These are phyloP conservation scores for Cutaneotrichosporon daszewskae DNA, from an alignment of 1,284 basidiomycete species.

Conservation along the genomic window DNA sequence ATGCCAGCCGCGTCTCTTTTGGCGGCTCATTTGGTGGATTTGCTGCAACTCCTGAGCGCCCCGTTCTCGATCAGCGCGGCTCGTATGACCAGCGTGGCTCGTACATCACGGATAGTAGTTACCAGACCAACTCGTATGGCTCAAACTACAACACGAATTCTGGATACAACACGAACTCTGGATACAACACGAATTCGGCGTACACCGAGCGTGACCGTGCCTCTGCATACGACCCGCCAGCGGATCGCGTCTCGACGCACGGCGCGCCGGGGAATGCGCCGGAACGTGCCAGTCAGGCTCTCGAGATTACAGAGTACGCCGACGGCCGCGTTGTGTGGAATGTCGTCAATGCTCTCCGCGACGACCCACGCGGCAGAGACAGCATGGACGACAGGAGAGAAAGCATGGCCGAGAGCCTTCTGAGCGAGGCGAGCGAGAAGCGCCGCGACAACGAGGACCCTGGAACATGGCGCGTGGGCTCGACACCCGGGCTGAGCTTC, in stretches of 20 bases:
- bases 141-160: too few species aligned
- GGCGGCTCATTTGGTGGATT: too few species aligned
- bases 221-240: not conserved
- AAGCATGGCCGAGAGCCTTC: not conserved
- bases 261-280: not conserved
- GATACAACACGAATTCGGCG: too few species aligned
- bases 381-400: not conserved
- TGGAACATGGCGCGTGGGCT: slow-evolving; percentile 14
- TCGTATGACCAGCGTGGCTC: too few species aligned
- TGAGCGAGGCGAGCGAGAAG: not conserved
- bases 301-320: slow-evolving; percentile 42
- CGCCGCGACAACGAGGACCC: slow-evolving; percentile 4
- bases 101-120: too few species aligned
- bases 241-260: not conserved
- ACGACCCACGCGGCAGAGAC: slow-evolving; percentile 1
- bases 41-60: too few species aligned
- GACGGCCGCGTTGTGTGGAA: slow-evolving; percentile 44
- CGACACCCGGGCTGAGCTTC: slow-evolving; percentile 8
- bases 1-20: too few species aligned
- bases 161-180: too few species aligned
- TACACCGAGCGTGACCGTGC: not conserved
- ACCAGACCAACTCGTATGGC: too few species aligned
- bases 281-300: slow-evolving; percentile 24
- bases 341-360: slow-evolving; percentile 36
- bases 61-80: too few species aligned